These are phyloP conservation scores for Bretziella fagacearum DNA, from an alignment of 2,329 filamentous ascomycete species.

Conservation along the genomic window DNA sequence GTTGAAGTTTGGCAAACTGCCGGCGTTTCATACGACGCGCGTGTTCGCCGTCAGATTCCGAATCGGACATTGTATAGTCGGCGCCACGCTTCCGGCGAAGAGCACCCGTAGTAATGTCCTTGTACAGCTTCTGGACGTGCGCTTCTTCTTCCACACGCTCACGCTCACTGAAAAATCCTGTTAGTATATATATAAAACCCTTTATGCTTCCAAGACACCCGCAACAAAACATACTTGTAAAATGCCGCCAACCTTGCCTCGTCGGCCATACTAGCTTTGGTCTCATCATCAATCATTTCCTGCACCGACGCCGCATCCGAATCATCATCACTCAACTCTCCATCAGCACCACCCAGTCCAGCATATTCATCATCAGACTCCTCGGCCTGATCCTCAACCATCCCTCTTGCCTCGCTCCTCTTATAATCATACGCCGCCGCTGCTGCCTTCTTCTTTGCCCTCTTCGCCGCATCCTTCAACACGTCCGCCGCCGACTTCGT, in stretches of 20 bases:
- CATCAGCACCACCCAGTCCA: slow-evolving; percentile 75
- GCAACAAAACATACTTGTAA: slow-evolving; percentile 54
- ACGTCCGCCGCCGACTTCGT: slow-evolving; percentile 43
- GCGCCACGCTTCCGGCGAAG: slow-evolving; percentile 69
- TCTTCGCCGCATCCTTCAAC: slow-evolving; percentile 42
- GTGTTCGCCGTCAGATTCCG: slow-evolving; percentile 70
- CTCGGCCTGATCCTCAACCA: slow-evolving; percentile 85
- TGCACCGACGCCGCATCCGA: slow-evolving; percentile 50
- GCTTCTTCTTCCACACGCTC: slow-evolving; percentile 70
- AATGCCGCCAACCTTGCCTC: slow-evolving; percentile 70
- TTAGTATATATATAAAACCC: no score
- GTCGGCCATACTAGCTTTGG: slow-evolving; percentile 37
- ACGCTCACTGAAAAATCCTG: slow-evolving; percentile 55
- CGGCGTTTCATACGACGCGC: slow-evolving; percentile 64
- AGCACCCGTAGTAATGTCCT: slow-evolving; percentile 77
- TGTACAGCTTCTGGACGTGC: slow-evolving; percentile 77
- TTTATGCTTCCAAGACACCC: no score
- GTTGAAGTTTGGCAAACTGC: slow-evolving; percentile 83
- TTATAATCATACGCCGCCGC: slow-evolving; percentile 55
- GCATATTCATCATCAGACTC: slow-evolving; percentile 98
- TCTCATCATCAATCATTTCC: slow-evolving; percentile 71
- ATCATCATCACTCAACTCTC: slow-evolving; percentile 66
- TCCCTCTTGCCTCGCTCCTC: slow-evolving; percentile 69
- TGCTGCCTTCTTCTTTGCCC: slow-evolving; percentile 17
- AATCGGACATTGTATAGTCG: slow-evolving; percentile 75